A percentile compares a stretch with the other conserved stretches of the same genome.
phyloP scores from a whole-genome alignment of 345 rosid species.

The Passiflora organensis region DNA sequence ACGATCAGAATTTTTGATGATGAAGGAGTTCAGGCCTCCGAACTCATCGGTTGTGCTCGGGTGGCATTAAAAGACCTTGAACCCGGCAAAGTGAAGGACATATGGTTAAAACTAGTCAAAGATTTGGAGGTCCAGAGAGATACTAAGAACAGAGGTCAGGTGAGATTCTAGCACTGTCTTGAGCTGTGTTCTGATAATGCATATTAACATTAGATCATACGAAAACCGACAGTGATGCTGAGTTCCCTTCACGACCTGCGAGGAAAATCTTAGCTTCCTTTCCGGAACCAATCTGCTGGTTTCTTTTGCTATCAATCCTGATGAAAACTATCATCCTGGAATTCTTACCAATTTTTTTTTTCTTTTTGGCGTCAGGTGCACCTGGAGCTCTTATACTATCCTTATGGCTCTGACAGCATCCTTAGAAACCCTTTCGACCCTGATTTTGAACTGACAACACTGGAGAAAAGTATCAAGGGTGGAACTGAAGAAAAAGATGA shows the following conservation, averaged over 20 bases:
- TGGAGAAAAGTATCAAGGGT: constrained; percentile 61
- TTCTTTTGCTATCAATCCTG: no score
- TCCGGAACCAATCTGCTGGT: no score
- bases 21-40: constrained; percentile 86
- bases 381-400: constrained; percentile 69
- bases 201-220: no score
- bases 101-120: constrained; percentile 79
- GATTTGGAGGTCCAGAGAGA: constrained; percentile 84
- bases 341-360: background rate
- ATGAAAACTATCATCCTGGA: no score
- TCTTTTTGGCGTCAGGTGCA: constrained; percentile 54
- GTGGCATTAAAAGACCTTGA: constrained; percentile 46
- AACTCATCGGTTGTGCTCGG: constrained; percentile 71
- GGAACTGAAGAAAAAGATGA: constrained; percentile 34
- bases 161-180: constrained; percentile 10
- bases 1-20: constrained; percentile 73
- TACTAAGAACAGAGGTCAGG: constrained; percentile 79
- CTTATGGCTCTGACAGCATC: constrained; percentile 54
- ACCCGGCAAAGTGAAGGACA: constrained; percentile 81
- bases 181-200: no score
- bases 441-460: constrained; percentile 54
- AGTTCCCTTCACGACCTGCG: no score
- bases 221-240: no score
- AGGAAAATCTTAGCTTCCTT: no score
- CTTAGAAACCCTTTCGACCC: constrained; percentile 47